Evolutionary conservation across 768 basidiomycete genomes (phyloP).

Genomic region (Trametes meyenii): DNA sequence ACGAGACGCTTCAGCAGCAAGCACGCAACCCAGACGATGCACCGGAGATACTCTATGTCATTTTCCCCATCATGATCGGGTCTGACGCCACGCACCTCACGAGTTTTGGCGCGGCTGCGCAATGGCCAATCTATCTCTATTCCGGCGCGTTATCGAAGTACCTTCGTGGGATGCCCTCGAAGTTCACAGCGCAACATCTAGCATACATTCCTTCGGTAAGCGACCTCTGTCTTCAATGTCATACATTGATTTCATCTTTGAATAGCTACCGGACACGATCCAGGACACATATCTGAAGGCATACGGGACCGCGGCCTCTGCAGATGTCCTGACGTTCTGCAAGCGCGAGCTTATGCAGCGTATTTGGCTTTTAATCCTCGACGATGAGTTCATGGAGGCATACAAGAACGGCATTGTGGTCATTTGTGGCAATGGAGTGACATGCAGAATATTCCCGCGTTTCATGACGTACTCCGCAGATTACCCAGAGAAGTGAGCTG

Average conservation of each 20-base stretch:
- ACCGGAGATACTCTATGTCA: constrained; percentile 8
- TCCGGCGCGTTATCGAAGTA: constrained; percentile 48
- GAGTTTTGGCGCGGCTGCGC: constrained; percentile 29
- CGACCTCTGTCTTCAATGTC: background rate
- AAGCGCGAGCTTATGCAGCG: constrained; percentile 37
- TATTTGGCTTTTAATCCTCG: constrained; percentile 30
- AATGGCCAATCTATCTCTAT: constrained; percentile 46
- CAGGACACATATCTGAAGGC: constrained; percentile 32
- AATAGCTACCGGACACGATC: constrained; percentile 38
- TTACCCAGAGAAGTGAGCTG: constrained; percentile 41
- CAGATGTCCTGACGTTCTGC: constrained; percentile 35
- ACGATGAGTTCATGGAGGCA: constrained; percentile 32
- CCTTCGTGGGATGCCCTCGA: constrained; percentile 33
- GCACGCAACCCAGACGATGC: constrained; percentile 5
- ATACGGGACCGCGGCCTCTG: constrained; percentile 20
- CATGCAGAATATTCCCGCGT: constrained; percentile 29
- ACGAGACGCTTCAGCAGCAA: constrained; percentile 5
- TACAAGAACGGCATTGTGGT: constrained; percentile 34
- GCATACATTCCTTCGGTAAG: constrained; percentile 48
- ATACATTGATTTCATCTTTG: background rate
- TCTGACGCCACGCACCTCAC: constrained; percentile 35
- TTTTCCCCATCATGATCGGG: constrained; percentile 25
- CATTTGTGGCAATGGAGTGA: constrained; percentile 32
- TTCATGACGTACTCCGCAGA: constrained; percentile 39
- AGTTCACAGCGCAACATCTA: constrained; percentile 41